Evolutionary conservation across 305 asterid genomes (phyloP).

Genomic region (Fraxinus greggii): DNA sequence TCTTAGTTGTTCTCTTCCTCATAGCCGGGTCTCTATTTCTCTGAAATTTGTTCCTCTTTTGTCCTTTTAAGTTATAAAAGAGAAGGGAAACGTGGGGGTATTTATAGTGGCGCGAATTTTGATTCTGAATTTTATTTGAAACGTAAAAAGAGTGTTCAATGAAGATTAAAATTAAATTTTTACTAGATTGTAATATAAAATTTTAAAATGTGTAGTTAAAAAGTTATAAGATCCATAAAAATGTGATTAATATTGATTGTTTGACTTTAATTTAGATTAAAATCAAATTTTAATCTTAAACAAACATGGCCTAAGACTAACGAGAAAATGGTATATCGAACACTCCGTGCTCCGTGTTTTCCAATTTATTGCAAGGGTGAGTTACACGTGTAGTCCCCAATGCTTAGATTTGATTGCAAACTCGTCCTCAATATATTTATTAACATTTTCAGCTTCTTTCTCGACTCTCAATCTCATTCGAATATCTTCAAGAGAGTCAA

Average conservation of each 20-base stretch:
- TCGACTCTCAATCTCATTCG: background rate
- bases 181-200: no score
- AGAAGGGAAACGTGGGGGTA: background rate
- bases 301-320: background rate
- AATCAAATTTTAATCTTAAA: no score
- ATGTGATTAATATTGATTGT: no score
- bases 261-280: no score
- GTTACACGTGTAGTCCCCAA: background rate
- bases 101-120: background rate
- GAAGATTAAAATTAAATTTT: no score
- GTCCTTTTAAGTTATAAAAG: background rate
- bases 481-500: background rate
- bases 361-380: background rate
- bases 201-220: no score
- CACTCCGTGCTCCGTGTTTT: background rate
- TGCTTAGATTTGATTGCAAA: background rate
- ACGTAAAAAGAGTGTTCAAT: background rate
- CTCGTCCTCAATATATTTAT: background rate
- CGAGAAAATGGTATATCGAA: background rate
- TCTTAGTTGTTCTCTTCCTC: constrained; percentile 49
- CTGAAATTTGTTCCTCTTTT: constrained; percentile 2
- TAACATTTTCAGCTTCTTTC: background rate
- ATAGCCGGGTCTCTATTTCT: constrained; percentile 23
- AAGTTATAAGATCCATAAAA: no score
- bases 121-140: background rate